phyloP scores from a whole-genome alignment of 139 green algal species.

The Klebsormidium nitens region DNA sequence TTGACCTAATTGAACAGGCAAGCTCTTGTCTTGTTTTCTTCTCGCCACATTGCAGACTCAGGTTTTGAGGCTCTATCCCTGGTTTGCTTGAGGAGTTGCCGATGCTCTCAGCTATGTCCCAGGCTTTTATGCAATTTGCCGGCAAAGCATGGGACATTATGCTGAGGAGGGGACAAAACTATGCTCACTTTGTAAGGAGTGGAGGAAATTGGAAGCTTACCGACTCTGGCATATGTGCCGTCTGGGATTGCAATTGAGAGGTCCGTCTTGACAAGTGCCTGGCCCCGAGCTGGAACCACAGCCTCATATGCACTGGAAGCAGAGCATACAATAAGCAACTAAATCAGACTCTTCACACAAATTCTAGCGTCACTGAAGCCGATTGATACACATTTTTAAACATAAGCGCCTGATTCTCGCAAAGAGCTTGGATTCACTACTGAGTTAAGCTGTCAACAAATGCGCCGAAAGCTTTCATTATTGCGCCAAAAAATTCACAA shows the following conservation, averaged over 20 bases:
- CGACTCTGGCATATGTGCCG: constrained; percentile 92
- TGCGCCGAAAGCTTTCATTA: constrained; percentile 1
- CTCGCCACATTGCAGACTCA: too few relatives aligned
- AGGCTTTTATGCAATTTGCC: too few relatives aligned
- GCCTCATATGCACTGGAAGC: constrained; percentile 70
- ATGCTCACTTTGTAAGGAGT: too few relatives aligned
- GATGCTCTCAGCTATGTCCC: too few relatives aligned
- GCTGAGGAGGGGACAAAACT: too few relatives aligned
- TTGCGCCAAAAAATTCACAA: neutral
- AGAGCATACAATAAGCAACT: constrained; percentile 12
- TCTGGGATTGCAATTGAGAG: constrained; percentile 77
- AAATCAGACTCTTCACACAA: constrained; percentile 15
- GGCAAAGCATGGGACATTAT: too few relatives aligned
- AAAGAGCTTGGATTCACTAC: neutral
- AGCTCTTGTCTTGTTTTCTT: too few relatives aligned
- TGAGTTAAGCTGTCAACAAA: neutral
- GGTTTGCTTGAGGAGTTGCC: too few relatives aligned
- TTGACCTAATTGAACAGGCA: too few relatives aligned
- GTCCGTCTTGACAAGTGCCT: constrained; percentile 79
- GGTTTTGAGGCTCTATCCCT: too few relatives aligned
- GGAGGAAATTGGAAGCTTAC: constrained; percentile 33
- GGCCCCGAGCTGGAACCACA: constrained; percentile 77
- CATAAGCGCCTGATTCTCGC: neutral
- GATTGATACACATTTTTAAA: constrained; percentile 1
- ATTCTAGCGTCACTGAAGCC: neutral